A percentile compares a stretch with the other conserved stretches of the same genome.
Conservation (phyloP, 345 rosid genomes). For the Physaria fendleri region DNA sequence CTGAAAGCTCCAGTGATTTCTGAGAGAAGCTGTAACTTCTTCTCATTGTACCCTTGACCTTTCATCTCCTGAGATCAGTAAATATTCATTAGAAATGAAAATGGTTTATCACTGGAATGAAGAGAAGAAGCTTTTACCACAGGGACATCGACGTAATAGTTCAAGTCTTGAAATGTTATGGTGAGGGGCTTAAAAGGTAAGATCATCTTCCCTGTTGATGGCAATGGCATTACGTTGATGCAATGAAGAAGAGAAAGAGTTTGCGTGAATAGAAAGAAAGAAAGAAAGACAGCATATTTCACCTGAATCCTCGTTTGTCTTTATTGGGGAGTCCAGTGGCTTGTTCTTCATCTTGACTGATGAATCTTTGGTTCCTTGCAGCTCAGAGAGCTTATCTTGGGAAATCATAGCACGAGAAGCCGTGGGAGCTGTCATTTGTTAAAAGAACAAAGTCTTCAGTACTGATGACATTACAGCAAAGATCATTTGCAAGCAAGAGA, state of each 20-base stretch:
- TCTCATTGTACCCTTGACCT: constrained; percentile 38
- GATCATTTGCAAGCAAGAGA: background rate
- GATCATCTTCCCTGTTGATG: constrained; percentile 41
- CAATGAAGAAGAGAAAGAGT: background rate
- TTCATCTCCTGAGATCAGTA: constrained; percentile 47
- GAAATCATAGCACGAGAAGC: constrained; percentile 61
- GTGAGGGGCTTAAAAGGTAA: constrained; percentile 75
- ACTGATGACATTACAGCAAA: background rate
- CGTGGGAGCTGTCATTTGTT: constrained; percentile 50
- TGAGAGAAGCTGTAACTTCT: constrained; percentile 56
- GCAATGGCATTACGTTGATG: background rate
- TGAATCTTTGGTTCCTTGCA: constrained; percentile 34
- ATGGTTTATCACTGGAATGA: background rate
- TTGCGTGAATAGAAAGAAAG: background rate
- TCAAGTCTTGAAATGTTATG: constrained; percentile 59
- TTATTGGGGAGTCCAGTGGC: background rate
- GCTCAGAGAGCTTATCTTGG: constrained; percentile 42
- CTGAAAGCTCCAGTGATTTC: constrained; percentile 57
- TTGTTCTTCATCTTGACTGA: constrained; percentile 12
- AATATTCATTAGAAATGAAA: background rate
- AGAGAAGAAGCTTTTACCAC: constrained; percentile 32
- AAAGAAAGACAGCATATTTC: background rate
- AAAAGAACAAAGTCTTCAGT: background rate
- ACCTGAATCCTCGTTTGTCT: constrained; percentile 10
- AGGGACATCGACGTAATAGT: constrained; percentile 73